Conservation (phyloP, 257 asterid genomes). For the Solanum rostratum region DNA sequence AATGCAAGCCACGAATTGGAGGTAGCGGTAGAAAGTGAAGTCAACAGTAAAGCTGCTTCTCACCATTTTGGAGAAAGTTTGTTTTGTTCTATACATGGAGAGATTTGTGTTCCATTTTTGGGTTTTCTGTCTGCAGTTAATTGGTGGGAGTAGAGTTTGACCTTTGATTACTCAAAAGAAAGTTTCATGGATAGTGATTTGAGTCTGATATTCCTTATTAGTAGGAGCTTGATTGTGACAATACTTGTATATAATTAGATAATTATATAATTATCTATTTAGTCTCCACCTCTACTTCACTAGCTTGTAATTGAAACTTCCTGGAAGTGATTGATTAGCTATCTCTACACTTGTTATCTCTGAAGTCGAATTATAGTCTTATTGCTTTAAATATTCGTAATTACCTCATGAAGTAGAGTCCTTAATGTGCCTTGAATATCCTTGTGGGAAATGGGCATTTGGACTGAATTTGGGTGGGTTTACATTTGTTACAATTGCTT, state of each 20-base stretch:
- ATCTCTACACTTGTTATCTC: neutral
- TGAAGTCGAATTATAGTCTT: neutral
- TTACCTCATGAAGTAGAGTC: neutral
- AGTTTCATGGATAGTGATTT: neutral
- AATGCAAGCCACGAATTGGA: conserved; percentile 69
- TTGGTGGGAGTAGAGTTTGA: neutral
- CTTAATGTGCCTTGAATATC: neutral
- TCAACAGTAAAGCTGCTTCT: neutral
- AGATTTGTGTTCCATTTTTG: neutral
- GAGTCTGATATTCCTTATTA: neutral
- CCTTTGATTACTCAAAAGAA: neutral
- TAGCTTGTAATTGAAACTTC: neutral
- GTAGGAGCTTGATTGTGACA: neutral
- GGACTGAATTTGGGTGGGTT: neutral
- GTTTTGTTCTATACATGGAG: neutral
- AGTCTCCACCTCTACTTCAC: neutral
- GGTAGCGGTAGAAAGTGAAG: conserved; percentile 55
- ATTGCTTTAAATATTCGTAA: neutral
- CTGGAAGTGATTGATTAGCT: neutral
- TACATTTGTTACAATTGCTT: no score
- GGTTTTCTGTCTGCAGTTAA: neutral
- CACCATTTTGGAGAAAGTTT: neutral
- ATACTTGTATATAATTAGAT: neutral
- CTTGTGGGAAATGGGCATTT: neutral
- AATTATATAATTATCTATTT: no score